Evolutionary conservation across 495 filamentous ascomycete species (phyloP), one percentile per base, ranked within the genome.

Genomic region (Xylaria bambusicola): DNA sequence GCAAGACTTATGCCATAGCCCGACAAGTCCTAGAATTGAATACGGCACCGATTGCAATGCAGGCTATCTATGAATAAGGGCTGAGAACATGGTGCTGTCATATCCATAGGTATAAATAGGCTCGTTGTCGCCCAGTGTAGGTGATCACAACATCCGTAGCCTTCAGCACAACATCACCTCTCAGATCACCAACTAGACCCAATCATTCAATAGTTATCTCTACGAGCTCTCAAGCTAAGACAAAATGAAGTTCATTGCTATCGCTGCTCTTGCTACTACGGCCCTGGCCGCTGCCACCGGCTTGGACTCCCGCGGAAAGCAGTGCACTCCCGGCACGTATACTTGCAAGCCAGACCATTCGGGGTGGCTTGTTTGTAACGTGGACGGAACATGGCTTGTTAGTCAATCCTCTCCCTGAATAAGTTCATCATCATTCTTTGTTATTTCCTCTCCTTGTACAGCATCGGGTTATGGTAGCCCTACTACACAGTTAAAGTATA

Each of bases 311-410:
- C 45, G 29, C 21, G 45, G 23, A 26, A 6, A 36, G 40, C 3
- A 54, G 12, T 71, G 68, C 59, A 55, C 56, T 8, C 59, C 63
- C 10, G 59, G 62, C 9, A 27, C 49, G 0, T 71, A 71, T 31
- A 18, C 17, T 29, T 71, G 68, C 66, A 68, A 68, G 53, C 24
- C 57, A 23, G 63, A 71, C 44, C 46, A 61, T 38, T 51, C 62
- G 1, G 66, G 68, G 31, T 71, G 66, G 66, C 56, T 64, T 47
- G 68, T 80, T 27, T 59, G 72, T 36, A 78, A 75, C 46, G 67
- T 75, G 23, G 58, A 78, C 15, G 71, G 76, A 38, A 70, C 51
- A 38, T 67, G 56, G 13, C 46, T 78, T 29, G 73, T 77, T 29
- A 64, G 67, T 60, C 18, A 5, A 9, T 12, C 47, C 7, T 18